A percentile compares a stretch with the other conserved stretches of the same genome.
These are phyloP conservation scores for Lachancea dasiensis DNA, from an alignment of 805 yeast species.

Conservation along the genomic window DNA sequence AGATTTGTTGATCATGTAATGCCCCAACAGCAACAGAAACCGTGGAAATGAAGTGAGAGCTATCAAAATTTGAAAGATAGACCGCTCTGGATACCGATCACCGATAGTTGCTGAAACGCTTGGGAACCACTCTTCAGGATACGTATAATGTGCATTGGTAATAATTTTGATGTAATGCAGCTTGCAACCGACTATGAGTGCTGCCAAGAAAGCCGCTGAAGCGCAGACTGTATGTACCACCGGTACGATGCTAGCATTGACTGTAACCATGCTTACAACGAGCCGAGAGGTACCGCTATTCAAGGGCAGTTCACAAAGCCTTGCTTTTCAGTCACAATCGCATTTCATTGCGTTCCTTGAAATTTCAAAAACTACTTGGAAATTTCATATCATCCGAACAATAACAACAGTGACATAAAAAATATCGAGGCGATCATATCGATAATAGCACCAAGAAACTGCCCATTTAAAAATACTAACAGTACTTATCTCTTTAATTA, in stretches of 20 bases:
- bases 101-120: conserved; percentile 96
- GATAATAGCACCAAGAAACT: too few species aligned
- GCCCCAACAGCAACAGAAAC: conserved; percentile 51
- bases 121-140: conserved; percentile 99
- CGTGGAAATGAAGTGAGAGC: conserved; percentile 94
- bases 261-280: conserved; percentile 23
- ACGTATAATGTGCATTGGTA: conserved; percentile 76
- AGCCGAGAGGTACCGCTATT: not conserved
- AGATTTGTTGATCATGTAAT: conserved; percentile 36
- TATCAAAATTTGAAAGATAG: conserved; percentile 83
- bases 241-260: conserved; percentile 66
- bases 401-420: too few species aligned
- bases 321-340: too few species aligned
- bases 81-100: conserved; percentile 92
- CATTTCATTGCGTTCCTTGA: too few species aligned
- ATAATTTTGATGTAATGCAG: conserved; percentile 88
- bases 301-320: not conserved
- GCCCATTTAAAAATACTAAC: too few species aligned
- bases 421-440: too few species aligned
- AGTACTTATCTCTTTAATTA: too few species aligned
- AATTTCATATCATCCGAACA: too few species aligned
- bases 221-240: conserved; percentile 70
- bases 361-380: too few species aligned
- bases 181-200: conserved; percentile 65
- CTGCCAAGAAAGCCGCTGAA: conserved; percentile 64